Evolutionary conservation across 2,329 filamentous ascomycete genomes (phyloP), one percentile per base, ranked within the genome.

Genomic region (Diaporthe eres): DNA sequence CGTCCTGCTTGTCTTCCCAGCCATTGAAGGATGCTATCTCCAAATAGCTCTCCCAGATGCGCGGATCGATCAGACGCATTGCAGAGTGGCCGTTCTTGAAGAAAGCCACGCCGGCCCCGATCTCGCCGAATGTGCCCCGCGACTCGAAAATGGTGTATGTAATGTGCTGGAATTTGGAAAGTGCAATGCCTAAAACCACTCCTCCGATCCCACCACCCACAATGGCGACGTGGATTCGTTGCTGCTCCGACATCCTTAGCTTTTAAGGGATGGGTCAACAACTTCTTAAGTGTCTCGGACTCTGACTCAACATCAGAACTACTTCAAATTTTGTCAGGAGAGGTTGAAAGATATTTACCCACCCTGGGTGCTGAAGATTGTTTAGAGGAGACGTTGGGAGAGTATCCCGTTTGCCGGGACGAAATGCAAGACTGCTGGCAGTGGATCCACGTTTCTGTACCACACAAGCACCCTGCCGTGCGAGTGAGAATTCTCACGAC

Each of bases 191-290:
- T 22, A 72, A 47, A 31, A 58, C 53, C 17, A 72, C 49, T 28
- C 68, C 68, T n/a, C 68, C 68, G 31, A 72, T 55, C 10, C 68
- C 68, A 28, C 68, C 68, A 34, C 68, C 68, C 25, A 72, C 55
- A 17, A 72, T 72, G 53, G 68, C 68, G 49, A 72, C 39, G 17
- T 60, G 68, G 39, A 72, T 55, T 57, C 12, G 68, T 10, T 42
- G 37, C 34, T 55, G 37, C 70, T 42, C 44, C n/a, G 42, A 34
- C 61, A 65, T 65, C 17, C 17, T 65, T 34, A n/a, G 42, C 28
- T 49, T 49, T 34, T 13, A n/a, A 49, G 0, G 28, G 9, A 49
- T 65, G 42, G 25, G 61, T 37, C 42, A 34, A 49, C 10, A 15
- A 34, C 19, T 31, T 49, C 61, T 49, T 34, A 49, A 25, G 9